A percentile compares a stretch with the other conserved stretches of the same genome.
Evolutionary conservation across 2,329 filamentous ascomycete species (phyloP).

Genomic region (Alternaria sp.): DNA sequence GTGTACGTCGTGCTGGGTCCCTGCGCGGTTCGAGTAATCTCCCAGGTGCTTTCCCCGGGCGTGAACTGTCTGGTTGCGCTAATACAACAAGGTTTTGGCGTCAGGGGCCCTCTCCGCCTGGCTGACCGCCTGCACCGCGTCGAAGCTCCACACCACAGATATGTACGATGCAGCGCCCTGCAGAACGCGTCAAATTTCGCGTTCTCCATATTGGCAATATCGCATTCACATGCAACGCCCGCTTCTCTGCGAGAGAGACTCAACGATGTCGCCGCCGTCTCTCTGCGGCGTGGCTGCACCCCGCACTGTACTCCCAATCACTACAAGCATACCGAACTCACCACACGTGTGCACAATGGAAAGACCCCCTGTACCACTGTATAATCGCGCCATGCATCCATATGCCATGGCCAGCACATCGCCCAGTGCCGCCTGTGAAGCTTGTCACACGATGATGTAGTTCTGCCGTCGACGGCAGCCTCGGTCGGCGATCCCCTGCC

Average conservation of each 20-base stretch:
- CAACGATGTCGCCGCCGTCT: no score
- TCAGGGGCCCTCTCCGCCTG: slow-evolving; percentile 20
- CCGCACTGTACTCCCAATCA: not conserved
- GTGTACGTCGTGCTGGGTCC: slow-evolving; percentile 10
- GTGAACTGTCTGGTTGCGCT: slow-evolving; percentile 15
- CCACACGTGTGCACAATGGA: not conserved
- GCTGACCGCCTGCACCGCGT: slow-evolving; percentile 21
- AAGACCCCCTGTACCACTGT: not conserved
- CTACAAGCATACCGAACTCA: not conserved
- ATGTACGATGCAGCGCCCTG: not conserved
- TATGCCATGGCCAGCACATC: not conserved
- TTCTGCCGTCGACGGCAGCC: not conserved
- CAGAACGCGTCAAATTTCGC: not conserved
- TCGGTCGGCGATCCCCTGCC: slow-evolving; percentile 3
- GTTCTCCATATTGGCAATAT: not conserved
- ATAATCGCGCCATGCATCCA: not conserved
- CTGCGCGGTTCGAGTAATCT: slow-evolving; percentile 21
- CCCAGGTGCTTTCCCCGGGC: slow-evolving; percentile 14
- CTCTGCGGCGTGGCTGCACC: not conserved
- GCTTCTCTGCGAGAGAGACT: not conserved
- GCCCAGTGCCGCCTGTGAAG: not conserved
- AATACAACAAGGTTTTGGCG: slow-evolving; percentile 15
- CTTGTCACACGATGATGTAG: not conserved
- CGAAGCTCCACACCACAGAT: not conserved
- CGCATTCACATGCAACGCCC: not conserved